These are phyloP conservation scores for Smittium culicis DNA, from an alignment of 371 early-diverging fungal genomes.

Conservation along the genomic window DNA sequence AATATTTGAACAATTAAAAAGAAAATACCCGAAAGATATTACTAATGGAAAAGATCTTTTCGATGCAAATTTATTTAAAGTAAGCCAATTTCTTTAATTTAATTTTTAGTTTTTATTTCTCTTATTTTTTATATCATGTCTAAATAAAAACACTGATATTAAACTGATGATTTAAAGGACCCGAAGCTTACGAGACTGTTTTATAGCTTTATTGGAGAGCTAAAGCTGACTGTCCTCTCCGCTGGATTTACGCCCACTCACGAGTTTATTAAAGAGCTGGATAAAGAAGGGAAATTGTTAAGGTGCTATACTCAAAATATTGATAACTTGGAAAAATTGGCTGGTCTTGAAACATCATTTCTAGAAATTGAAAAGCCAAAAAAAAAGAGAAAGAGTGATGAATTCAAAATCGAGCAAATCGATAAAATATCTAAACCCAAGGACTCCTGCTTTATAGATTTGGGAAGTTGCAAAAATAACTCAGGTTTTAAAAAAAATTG, in stretches of 20 bases:
- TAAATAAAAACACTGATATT: not conserved
- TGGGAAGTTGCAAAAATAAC: no score
- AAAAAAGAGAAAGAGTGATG: not conserved
- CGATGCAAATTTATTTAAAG: conserved; percentile 80
- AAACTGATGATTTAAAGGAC: not conserved
- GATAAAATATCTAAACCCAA: no score
- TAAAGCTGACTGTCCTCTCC: conserved; percentile 59
- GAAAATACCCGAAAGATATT: conserved; percentile 32
- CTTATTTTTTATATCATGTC: not conserved
- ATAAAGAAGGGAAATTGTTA: conserved; percentile 55
- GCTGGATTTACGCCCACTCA: conserved; percentile 83
- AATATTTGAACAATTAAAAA: conserved; percentile 70
- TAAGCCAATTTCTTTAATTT: conserved; percentile 12
- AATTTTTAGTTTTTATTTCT: not conserved
- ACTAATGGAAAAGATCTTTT: conserved; percentile 93
- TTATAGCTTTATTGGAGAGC: conserved; percentile 87
- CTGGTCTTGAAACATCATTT: conserved; percentile 28
- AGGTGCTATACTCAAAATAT: conserved; percentile 97
- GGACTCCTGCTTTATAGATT: no score
- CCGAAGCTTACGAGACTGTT: conserved; percentile 65
- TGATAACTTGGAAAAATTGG: conserved; percentile 67
- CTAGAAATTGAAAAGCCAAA: not conserved
- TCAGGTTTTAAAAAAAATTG: no score
- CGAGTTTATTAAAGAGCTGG: conserved; percentile 63
- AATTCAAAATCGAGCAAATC: no score